Base-by-base conservation (phyloP, 345 rosid genomes). In the Passiflora organensis region DNA sequence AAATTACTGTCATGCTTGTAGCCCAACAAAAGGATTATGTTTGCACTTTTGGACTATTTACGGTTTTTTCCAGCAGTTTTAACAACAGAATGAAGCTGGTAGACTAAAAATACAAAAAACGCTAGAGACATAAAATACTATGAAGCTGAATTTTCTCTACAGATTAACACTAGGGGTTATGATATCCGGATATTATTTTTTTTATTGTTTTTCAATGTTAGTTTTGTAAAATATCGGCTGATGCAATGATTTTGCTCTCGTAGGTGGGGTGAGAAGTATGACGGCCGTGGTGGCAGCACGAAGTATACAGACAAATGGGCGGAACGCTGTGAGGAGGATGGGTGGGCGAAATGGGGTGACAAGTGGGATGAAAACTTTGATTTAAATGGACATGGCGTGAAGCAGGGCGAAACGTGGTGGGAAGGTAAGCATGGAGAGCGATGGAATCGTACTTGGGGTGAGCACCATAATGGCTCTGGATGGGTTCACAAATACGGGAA, bases 251-350 rank as follows among this genome's bases (percentile, higher is more conserved):
- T 12, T 22, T 9, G 50, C 50, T 23, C 48, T 50, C 21, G 38
- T 65, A 91, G 98, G 83, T 88, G 96, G 96, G 98, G 96, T 43
- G 98, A 91, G 70, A 73, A 79, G 62, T 88, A 91, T 25, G 95
- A 91, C 16, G 96, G 96, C 16, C 82, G 77, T 51, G 95, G 96
- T 0, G 95, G 91, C 36, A 91, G 95, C 78, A 63, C 68, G 47
- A 91, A 91, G 65, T 91, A 91, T 71, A 88, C 96, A 0, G 96
- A 91, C 74, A 91, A 88, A 68, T 91, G 98, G 98, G 98, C 96
- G 0, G 98, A 88, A 73, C 77, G 91, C 13, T 74, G 82, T 47
- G 87, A 85, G 60, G 98, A 79, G 0, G 89, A 80, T 19, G 83
- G 86, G 17, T 87, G 98, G 96, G 68, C 93, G 22, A 91, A 85